Evolutionary conservation across 495 filamentous ascomycete species (phyloP), one percentile per base, ranked within the genome.

Genomic region (Aspergillus biplanus): DNA sequence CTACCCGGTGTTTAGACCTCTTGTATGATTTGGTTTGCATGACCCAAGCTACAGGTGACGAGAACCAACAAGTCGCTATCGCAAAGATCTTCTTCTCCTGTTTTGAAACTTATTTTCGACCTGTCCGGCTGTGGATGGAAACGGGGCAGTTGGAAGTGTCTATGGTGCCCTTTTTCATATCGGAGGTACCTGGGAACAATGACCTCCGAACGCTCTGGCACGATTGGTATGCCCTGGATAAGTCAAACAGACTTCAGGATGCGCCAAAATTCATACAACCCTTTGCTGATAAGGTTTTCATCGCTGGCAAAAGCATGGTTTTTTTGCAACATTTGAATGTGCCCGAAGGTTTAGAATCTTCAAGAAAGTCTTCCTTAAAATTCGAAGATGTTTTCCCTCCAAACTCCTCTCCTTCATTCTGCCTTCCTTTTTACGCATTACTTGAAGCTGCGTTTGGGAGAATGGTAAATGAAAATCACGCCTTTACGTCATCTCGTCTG

Each of bases 121-220:
- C 92, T 0, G 86, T 97, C 33, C 82, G 87, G 33, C 73, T 78
- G 4, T 99, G 95, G 95, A 95, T 96, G 89, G 88, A 92, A 66
- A 82, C 83, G 46, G 94, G 94, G 2, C 84, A 87, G 57, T 74
- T 96, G 12, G 78, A 83, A 15, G 76, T 82, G n/a, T 65, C 80
- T 3, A 76, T 78, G 1, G 86, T 92, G 64, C 79, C 83, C 0
- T 93, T 96, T 69, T 96, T 97, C 67, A 82, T 97, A n/a, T 75
- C 76, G 0, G 82, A 88, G 54, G 77, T 78, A 12, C 71, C 79
- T 11, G 79, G 80, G 4, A 80, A 86, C 46, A 82, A 84, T 39
- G 86, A 92, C 33, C 71, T 86, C 12, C 78, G 82, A 16, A 85
- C 84, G 9, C 72, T 93, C 2, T 99, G 93, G 94, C 83, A 88